Percentiles rank a stretch among this genome's conserved stretches.
Evolutionary conservation across 352 stramenopile species (phyloP).

Genomic region (Phytophthora multivora): DNA sequence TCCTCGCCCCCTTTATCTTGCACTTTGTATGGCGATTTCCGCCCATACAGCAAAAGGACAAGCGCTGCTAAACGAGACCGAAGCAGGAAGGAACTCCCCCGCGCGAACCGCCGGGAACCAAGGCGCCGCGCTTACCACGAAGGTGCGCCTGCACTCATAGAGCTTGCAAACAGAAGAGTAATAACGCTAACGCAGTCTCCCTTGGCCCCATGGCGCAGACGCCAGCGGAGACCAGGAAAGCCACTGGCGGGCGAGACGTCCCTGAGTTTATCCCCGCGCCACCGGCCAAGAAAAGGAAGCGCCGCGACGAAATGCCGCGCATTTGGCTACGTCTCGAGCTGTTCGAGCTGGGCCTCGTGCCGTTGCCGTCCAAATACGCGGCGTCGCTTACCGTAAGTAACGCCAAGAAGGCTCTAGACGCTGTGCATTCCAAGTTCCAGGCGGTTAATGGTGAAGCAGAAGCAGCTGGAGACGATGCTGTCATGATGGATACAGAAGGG

Average conservation of each 20-base stretch:
- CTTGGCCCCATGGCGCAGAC: constrained; percentile 26
- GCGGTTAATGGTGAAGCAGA: constrained; percentile 4
- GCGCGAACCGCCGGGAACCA: constrained; percentile 15
- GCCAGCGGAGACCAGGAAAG: constrained; percentile 35
- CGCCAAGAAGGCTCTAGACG: constrained; percentile 63
- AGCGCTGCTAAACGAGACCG: too few relatives aligned
- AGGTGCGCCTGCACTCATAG: constrained; percentile 25
- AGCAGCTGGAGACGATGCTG: constrained; percentile 42
- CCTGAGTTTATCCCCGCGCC: constrained; percentile 37
- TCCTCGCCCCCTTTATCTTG: constrained; percentile 28
- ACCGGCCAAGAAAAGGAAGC: constrained; percentile 44
- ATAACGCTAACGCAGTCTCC: constrained; percentile 29
- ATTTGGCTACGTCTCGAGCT: constrained; percentile 88
- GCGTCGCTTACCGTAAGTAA: constrained; percentile 65
- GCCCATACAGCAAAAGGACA: not conserved
- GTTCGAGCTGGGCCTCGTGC: constrained; percentile 82
- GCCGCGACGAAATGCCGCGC: constrained; percentile 47
- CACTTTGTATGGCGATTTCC: constrained; percentile 21
- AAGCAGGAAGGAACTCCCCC: not conserved
- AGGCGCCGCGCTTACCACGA: constrained; percentile 33
- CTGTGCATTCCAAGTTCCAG: constrained; percentile 57
- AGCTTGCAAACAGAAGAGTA: constrained; percentile 8
- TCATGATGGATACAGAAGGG: constrained; percentile 40
- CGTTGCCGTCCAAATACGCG: constrained; percentile 74
- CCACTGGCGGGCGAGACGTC: constrained; percentile 34